Conservation (phyloP, 192 early-diverging fungal species). For the Lobosporangium transversale region DNA sequence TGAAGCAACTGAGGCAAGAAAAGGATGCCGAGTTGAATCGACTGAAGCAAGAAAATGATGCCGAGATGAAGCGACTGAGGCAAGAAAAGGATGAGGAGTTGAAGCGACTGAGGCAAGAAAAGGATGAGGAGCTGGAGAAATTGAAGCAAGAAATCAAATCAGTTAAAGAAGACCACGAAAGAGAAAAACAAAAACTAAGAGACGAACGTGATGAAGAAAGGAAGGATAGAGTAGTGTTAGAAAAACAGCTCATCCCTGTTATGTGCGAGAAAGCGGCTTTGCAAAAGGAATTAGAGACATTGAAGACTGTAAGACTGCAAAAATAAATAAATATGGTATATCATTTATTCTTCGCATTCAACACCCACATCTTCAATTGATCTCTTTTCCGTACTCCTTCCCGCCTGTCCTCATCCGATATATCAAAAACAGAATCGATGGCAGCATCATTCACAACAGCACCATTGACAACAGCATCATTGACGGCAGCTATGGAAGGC, state of each 20-base stretch:
- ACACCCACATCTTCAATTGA: not conserved
- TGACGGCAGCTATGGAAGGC: too few species aligned
- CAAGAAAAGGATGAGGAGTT: constrained; percentile 35
- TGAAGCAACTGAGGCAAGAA: not conserved
- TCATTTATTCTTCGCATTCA: not conserved
- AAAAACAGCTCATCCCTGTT: too few species aligned
- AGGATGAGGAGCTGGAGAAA: too few species aligned
- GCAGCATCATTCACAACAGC: not conserved
- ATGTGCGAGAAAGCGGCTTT: not conserved
- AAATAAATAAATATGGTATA: not conserved
- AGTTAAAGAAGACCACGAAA: not conserved
- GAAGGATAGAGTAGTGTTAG: too few species aligned
- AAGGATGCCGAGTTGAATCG: not conserved
- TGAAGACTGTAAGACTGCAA: not conserved
- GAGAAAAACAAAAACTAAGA: not conserved
- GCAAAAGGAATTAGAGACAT: not conserved
- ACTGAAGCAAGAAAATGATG: not conserved
- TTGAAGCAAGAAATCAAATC: not conserved
- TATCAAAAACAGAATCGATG: not conserved
- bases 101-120: not conserved
- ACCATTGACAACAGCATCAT: too few species aligned
- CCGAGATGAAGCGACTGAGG: constrained; percentile 58
- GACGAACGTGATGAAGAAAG: too few species aligned
- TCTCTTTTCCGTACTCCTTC: not conserved
- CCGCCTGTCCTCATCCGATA: not conserved